Base-by-base conservation (phyloP, 768 basidiomycete species). In the Psilocybe cyanescens region DNA sequence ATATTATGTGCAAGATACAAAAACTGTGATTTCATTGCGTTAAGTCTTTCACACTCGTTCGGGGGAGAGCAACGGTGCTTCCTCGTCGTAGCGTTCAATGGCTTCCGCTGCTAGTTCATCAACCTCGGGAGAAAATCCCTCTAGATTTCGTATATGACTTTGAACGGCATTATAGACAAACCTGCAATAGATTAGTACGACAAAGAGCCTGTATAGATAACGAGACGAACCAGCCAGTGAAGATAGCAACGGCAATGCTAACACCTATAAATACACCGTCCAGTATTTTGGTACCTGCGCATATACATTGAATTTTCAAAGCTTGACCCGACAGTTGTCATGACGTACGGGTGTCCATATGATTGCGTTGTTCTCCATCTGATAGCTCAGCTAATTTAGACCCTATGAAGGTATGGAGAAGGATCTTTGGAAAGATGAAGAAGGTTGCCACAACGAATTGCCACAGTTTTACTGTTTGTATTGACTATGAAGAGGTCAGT, bases 401-500 rank as follows among this genome's bases (percentile, higher is more conserved):
- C 2, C 93, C 94, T 54, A 94, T 86, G 74, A 94, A 93, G 12
- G 89, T 86, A 60, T 90, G 85, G 29, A 95, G 78, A 33, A 88
- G 72, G 4, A 90, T 76, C 70, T 88, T 94, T 24, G 94, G 93
- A 47, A 87, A 84, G 8, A 87, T 78, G 69, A 86, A 87, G 48
- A 83, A 73, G 4, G 92, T 95, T 5, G 94, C 94, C 7, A 87
- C 68, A 50, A 86, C 74, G 69, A 95, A 95, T 75, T 94, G 92
- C 79, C 83, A 85, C 3, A 95, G 69, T 3, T 85, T 77, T 12
- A 95, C 92, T 4, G 89, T 76, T 71, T 86, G 82, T 57, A 95
- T 91, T 33, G 89, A 90, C 84, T 92, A 59, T 57, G 57, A 37
- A 55, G 11, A 47, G 12, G 49, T 35, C 55, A 39, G 57, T 47